Conservation (phyloP, 345 rosid genomes). For the Euphorbia lathyris region DNA sequence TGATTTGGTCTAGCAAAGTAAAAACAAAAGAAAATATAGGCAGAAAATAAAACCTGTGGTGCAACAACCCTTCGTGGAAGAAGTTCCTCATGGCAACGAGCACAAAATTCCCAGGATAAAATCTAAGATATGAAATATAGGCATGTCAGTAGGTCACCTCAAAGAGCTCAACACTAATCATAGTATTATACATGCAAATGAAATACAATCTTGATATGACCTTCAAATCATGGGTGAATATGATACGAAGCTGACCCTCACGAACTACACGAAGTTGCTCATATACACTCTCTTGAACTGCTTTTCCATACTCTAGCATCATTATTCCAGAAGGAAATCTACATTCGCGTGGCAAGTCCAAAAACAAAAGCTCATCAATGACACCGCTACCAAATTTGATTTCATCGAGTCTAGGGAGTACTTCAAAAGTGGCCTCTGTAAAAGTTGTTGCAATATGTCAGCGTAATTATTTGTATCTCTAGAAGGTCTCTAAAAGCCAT, state of each 20-base stretch:
- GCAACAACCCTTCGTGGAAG: conserved; percentile 94
- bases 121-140: conserved; percentile 41
- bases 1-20: not conserved
- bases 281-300: conserved; percentile 93
- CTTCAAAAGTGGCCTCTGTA: conserved; percentile 96
- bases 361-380: conserved; percentile 85
- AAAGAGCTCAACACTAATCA: conserved; percentile 4
- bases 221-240: conserved; percentile 89
- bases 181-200: not conserved
- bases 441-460: conserved; percentile 11
- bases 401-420: conserved; percentile 90
- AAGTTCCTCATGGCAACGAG: conserved; percentile 87
- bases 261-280: conserved; percentile 98
- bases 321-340: conserved; percentile 75
- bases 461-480: not conserved
- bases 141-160: not conserved
- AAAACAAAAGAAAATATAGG: conserved; percentile 13
- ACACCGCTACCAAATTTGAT: conserved; percentile 97
- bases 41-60: conserved; percentile 62
- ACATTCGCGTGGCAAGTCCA: conserved; percentile 79
- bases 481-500: not conserved
- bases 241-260: conserved; percentile 91
- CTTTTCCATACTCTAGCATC: conserved; percentile 84
- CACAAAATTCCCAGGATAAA: conserved; percentile 97
- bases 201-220: conserved; percentile 33